Percentiles rank a stretch among this genome's conserved stretches.
These are phyloP conservation scores for Sphagnurus paluster DNA, from an alignment of 1,284 basidiomycete species.

Conservation along the genomic window DNA sequence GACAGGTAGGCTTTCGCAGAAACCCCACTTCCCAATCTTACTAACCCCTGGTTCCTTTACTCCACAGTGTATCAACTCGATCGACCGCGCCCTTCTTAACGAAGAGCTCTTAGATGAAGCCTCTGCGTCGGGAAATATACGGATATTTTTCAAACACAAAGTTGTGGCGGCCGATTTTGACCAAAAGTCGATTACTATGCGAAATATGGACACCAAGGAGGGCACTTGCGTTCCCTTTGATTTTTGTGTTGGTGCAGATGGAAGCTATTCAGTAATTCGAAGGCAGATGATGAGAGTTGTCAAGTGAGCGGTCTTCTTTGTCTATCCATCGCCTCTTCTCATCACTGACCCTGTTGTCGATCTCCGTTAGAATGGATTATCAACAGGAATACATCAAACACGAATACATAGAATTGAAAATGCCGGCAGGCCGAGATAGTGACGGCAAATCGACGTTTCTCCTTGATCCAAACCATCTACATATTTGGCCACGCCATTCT, in stretches of 20 bases:
- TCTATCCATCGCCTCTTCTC: conserved; percentile 25
- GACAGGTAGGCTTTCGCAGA: conserved; percentile 61
- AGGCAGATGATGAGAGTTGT: conserved; percentile 89
- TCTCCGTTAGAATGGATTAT: conserved; percentile 78
- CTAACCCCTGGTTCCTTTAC: conserved; percentile 22
- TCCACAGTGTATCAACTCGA: conserved; percentile 87
- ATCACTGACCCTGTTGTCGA: conserved; percentile 27
- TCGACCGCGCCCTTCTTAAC: conserved; percentile 87
- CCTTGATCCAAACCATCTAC: conserved; percentile 93
- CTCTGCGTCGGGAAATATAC: conserved; percentile 61
- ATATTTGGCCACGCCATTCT: conserved; percentile 98
- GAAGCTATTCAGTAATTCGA: conserved; percentile 84
- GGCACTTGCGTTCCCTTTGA: conserved; percentile 64
- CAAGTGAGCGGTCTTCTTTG: conserved; percentile 56
- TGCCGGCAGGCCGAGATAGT: conserved; percentile 75
- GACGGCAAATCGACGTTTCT: conserved; percentile 69
- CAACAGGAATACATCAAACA: conserved; percentile 93
- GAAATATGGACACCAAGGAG: conserved; percentile 42
- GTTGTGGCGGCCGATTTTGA: conserved; percentile 77
- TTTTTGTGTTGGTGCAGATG: conserved; percentile 88
- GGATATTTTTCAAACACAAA: conserved; percentile 81
- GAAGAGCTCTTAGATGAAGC: conserved; percentile 79
- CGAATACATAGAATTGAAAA: conserved; percentile 95
- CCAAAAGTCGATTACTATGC: conserved; percentile 51
- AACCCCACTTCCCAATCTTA: conserved; percentile 21